These are phyloP conservation scores for Gossypium thurberi DNA, from an alignment of 345 rosid species.

Conservation along the genomic window DNA sequence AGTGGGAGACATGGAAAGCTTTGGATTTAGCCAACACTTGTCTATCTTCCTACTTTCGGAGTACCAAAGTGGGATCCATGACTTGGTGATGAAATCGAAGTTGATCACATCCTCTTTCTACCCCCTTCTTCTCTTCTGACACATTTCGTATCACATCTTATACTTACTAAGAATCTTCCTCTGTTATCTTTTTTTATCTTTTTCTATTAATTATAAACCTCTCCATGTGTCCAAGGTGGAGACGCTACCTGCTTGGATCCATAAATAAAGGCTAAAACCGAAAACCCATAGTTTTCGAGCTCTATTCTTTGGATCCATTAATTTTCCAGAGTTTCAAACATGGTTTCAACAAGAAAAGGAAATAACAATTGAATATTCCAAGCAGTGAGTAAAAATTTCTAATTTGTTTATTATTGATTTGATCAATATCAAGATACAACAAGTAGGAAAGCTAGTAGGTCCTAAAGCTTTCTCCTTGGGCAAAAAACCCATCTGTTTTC, in stretches of 20 bases:
- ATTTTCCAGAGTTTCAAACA: background rate
- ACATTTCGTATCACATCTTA: background rate
- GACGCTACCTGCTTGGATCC: too few relatives aligned
- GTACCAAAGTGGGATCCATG: slow-evolving; percentile 6
- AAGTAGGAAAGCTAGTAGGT: background rate
- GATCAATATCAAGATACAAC: slow-evolving; percentile 3
- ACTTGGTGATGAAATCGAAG: slow-evolving; percentile 14
- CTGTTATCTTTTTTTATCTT: background rate
- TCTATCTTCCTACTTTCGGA: background rate
- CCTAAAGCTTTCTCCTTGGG: slow-evolving; percentile 2
- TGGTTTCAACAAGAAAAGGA: background rate
- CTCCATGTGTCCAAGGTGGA: background rate
- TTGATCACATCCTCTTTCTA: slow-evolving; percentile 8
- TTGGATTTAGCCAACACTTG: background rate
- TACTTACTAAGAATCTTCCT: background rate
- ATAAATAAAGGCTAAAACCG: background rate
- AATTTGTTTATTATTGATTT: background rate
- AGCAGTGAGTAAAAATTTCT: background rate
- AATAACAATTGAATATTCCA: background rate
- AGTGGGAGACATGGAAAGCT: background rate
- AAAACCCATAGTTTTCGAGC: background rate
- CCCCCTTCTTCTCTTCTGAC: background rate
- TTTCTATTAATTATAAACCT: background rate
- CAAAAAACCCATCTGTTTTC: background rate
- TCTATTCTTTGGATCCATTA: background rate